Percentiles rank a stretch among this genome's conserved stretches.
These are phyloP conservation scores for Thermothelomyces thermophilus DNA, from an alignment of 2,329 filamentous ascomycete genomes.

Conservation along the genomic window DNA sequence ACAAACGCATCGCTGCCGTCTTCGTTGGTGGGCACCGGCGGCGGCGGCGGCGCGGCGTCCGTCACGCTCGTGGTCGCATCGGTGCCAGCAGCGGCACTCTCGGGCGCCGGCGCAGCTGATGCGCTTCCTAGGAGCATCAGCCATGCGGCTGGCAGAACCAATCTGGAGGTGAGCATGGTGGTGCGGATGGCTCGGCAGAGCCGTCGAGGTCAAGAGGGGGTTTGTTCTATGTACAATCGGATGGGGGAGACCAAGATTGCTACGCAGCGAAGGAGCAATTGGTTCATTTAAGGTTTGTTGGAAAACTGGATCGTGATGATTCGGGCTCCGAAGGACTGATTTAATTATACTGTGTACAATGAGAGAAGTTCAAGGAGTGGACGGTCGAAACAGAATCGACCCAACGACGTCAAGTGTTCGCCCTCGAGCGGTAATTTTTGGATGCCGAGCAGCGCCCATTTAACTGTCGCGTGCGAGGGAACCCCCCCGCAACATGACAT, in stretches of 20 bases:
- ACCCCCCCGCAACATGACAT: conserved; percentile 3
- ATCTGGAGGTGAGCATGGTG: conserved; percentile 21
- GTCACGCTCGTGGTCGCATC: conserved; percentile 25
- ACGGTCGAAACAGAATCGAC: conserved; percentile 4
- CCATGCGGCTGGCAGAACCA: conserved; percentile 26
- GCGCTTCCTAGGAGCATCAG: conserved; percentile 26
- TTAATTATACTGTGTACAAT: too few species aligned
- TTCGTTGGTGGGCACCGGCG: conserved; percentile 38
- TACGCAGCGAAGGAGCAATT: too few species aligned
- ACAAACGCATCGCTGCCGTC: conserved; percentile 43
- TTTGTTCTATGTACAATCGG: too few species aligned
- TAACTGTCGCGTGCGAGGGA: conserved; percentile 1
- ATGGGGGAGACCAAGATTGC: too few species aligned
- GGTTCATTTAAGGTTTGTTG: not conserved
- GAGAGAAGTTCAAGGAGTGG: conserved; percentile 3
- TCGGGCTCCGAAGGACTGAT: not conserved
- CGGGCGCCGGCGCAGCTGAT: conserved; percentile 25
- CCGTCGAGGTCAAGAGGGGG: not conserved
- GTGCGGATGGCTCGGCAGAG: conserved; percentile 12
- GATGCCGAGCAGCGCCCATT: conserved; percentile 7
- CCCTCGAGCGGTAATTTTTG: conserved; percentile 17
- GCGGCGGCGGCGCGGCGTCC: conserved; percentile 39
- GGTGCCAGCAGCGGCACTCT: conserved; percentile 32
- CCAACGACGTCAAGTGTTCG: conserved; percentile 6
- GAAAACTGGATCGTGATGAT: too few species aligned